phyloP scores from a whole-genome alignment of 1,284 basidiomycete species.

The Malassezia vespertilionis region DNA sequence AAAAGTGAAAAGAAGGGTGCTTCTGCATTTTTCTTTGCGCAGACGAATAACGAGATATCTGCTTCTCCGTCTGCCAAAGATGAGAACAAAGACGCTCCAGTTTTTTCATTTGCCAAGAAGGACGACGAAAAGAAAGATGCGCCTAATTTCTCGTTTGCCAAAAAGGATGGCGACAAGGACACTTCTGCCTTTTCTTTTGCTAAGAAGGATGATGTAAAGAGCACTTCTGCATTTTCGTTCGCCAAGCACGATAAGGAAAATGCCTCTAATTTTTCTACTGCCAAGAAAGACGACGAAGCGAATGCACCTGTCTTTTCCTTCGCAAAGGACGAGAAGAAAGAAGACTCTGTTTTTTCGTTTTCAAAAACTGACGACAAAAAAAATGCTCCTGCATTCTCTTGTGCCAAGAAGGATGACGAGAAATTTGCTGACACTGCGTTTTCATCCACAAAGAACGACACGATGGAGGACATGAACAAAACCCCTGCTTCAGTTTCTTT shows the following conservation, averaged over 20 bases:
- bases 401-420: not conserved
- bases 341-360: not conserved
- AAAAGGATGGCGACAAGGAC: not conserved
- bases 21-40: not conserved
- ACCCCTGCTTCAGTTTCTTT: not conserved
- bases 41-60: not conserved
- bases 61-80: not conserved
- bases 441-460: not conserved
- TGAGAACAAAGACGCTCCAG: not conserved
- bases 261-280: not conserved
- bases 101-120: slow-evolving; percentile 16
- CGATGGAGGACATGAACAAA: too few species aligned
- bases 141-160: not conserved
- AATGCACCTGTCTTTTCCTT: not conserved
- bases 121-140: not conserved
- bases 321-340: not conserved
- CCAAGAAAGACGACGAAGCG: slow-evolving; percentile 1
- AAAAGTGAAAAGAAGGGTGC: not conserved
- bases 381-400: not conserved
- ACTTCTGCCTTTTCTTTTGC: not conserved
- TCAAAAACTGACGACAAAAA: not conserved
- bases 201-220: not conserved
- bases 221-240: not conserved
- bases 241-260: not conserved
- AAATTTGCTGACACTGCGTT: not conserved